Evolutionary conservation across 2,329 filamentous ascomycete genomes (phyloP), one percentile per base, ranked within the genome.

Genomic region (Epichloe sibirici): DNA sequence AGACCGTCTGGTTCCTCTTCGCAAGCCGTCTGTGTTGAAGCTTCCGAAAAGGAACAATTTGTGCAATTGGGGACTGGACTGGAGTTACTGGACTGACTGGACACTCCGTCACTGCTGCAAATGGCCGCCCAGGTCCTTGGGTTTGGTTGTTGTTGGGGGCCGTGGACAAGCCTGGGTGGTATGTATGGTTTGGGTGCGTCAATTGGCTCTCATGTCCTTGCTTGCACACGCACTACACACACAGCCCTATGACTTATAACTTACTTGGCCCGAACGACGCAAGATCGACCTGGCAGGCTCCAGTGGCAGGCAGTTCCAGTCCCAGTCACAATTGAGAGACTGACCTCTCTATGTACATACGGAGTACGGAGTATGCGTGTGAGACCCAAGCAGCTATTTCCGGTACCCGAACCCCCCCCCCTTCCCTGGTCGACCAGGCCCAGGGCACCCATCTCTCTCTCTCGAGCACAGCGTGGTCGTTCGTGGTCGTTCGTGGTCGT

Each of bases 381-480:
- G 23, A 39, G 42, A 45, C 40, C n/a, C 21, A 48, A 51, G 44
- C 49, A 54, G 53, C 53, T 54, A 52, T 54, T 54, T 54, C 43
- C 42, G 53, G 46, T 48, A 21, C 45, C 45, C 28, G 38, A 39
- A 45, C 45, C 45, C 17, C 45, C 31, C 42, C 39, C 13, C 17
- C 17, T 25, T 25, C 28, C 23, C 43, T 21, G 28, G 25, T 11
- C 48, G 31, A n/a, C 21, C 25, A 28, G 25, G 39, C 28, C 37
- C 15, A 23, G 23, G 21, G 12, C 47, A 17, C 23, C 34, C 28
- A 15, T n/a, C 44, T 31, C n/a, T 11, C 44, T 2, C 28, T 21
- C 42, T 47, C 13, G 25, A 34, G 43, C 39, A n/a, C 39, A 42
- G 39, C 39, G 39, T 17, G 17, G 35, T n/a, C 49, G 49, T 23